Evolutionary conservation across 2,329 filamentous ascomycete species (phyloP).

Genomic region (Neonectria hederae): DNA sequence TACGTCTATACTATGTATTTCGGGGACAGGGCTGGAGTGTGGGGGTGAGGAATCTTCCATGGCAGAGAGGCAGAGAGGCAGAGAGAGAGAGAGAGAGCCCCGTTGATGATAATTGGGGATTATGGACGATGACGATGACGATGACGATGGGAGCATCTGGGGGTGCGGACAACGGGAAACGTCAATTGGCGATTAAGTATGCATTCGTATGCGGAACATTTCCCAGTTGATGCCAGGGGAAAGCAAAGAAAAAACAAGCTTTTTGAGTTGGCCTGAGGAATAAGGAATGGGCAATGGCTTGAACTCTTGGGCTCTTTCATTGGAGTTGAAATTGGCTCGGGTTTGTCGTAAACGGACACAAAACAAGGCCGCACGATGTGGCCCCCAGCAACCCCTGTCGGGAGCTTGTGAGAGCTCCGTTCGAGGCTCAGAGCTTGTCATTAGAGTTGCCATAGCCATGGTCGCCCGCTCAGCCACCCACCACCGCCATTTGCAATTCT

Average conservation of each 20-base stretch:
- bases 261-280: neutral
- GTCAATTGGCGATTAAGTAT: neutral
- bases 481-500: neutral
- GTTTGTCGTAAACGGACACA: neutral
- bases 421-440: neutral
- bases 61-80: neutral
- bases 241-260: neutral
- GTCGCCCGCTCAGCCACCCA: slow-evolving; percentile 14
- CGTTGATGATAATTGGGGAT: neutral
- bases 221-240: neutral
- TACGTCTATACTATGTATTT: neutral
- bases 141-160: neutral
- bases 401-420: slow-evolving; percentile 10
- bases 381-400: neutral
- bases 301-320: neutral
- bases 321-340: slow-evolving; percentile 11
- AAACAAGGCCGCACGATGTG: slow-evolving; percentile 16
- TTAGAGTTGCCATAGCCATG: neutral
- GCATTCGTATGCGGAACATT: neutral
- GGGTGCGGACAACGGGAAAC: neutral
- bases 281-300: too few species aligned
- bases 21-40: neutral
- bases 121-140: neutral
- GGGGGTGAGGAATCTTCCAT: neutral
- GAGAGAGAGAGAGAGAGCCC: too few species aligned